phyloP scores from a whole-genome alignment of 108 stramenopile species.

The Fistulifera solaris region DNA sequence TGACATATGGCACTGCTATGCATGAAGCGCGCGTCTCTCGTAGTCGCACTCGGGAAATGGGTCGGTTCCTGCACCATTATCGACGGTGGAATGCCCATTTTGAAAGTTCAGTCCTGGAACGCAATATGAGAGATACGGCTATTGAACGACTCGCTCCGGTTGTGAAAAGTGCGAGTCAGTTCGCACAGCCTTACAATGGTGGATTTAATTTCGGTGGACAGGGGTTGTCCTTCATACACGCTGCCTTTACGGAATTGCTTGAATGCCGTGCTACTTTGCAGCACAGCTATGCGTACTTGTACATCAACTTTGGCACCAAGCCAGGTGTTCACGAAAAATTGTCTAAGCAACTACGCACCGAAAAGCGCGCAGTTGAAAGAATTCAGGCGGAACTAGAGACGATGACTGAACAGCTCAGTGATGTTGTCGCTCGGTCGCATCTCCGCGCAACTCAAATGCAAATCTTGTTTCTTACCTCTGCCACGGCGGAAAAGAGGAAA shows the following conservation, averaged over 20 bases:
- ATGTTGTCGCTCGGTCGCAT: constrained; percentile 50
- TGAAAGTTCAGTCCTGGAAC: constrained; percentile 37
- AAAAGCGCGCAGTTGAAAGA: constrained; percentile 39
- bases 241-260: constrained; percentile 42
- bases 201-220: constrained; percentile 10
- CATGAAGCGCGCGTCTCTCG: constrained; percentile 24
- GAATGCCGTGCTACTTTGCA: constrained; percentile 40
- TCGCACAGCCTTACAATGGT: constrained; percentile 5
- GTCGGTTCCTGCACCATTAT: constrained; percentile 50
- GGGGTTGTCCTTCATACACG: constrained; percentile 34
- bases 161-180: constrained; percentile 36
- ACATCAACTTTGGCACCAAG: neutral
- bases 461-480: constrained; percentile 36
- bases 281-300: constrained; percentile 44
- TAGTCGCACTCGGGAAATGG: constrained; percentile 26
- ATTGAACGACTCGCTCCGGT: constrained; percentile 33
- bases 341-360: constrained; percentile 12
- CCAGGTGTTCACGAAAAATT: neutral
- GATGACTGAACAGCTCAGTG: constrained; percentile 51
- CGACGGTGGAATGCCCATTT: constrained; percentile 36
- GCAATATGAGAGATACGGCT: constrained; percentile 34
- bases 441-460: constrained; percentile 44
- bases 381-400: constrained; percentile 52
- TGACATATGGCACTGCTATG: constrained; percentile 38
- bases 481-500: constrained; percentile 29